Evolutionary conservation across 345 rosid species (phyloP).

Genomic region (Eucalyptus erythrocorys): DNA sequence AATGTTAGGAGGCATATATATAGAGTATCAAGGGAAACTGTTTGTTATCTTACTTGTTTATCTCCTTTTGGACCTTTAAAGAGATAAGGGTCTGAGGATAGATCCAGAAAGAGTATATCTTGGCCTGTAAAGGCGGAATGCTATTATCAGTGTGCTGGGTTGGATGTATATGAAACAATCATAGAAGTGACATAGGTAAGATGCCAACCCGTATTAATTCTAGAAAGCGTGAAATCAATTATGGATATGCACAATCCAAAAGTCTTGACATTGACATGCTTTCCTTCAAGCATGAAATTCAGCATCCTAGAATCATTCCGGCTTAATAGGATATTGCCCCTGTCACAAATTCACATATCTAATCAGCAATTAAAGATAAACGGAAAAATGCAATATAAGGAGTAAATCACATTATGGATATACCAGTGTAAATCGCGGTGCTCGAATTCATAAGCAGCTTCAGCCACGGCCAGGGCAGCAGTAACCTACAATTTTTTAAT

Average conservation of each 20-base stretch:
- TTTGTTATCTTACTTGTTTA: conserved; percentile 45
- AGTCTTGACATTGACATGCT: conserved; percentile 29
- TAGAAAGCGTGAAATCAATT: conserved; percentile 89
- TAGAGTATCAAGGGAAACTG: background rate
- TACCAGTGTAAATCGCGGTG: conserved; percentile 94
- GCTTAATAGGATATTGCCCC: conserved; percentile 85
- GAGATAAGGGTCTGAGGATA: conserved; percentile 76
- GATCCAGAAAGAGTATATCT: conserved; percentile 77
- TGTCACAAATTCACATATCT: conserved; percentile 4
- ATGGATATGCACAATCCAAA: conserved; percentile 60
- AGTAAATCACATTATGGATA: background rate
- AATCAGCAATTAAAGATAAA: background rate
- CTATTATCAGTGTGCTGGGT: background rate
- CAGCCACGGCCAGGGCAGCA: conserved; percentile 89
- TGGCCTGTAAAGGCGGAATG: conserved; percentile 30
- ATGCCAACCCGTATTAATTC: conserved; percentile 72
- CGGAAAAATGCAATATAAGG: background rate
- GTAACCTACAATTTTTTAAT: conserved; percentile 42
- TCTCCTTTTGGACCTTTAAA: conserved; percentile 92
- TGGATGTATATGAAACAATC: background rate
- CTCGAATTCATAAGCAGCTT: conserved; percentile 92
- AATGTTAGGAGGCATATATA: background rate
- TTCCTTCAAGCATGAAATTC: conserved; percentile 55
- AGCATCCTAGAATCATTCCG: conserved; percentile 42
- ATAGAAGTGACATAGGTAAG: background rate